Conservation (phyloP, 306 rosid genomes). For the Gastrolobium bilobum region DNA sequence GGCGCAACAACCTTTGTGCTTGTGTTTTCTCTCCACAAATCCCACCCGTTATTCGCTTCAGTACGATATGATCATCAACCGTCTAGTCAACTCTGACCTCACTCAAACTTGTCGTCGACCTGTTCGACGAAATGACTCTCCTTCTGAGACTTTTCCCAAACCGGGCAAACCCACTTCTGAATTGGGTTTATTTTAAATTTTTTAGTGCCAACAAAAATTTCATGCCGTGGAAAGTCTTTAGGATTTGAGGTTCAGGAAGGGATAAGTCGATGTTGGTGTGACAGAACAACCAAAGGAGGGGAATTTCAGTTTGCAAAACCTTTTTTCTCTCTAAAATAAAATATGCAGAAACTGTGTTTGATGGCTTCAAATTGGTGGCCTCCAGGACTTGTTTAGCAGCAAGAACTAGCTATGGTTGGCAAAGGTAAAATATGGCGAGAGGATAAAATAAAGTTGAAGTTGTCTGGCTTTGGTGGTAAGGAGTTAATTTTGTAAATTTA, state of each 20-base stretch:
- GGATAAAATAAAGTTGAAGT: no score
- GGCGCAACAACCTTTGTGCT: no score
- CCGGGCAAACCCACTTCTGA: constrained; percentile 54
- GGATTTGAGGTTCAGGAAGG: constrained; percentile 49
- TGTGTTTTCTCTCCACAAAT: constrained; percentile 56
- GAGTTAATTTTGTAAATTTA: no score
- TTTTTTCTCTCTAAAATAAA: constrained; percentile 30
- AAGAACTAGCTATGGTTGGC: constrained; percentile 53
- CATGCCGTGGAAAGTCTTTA: constrained; percentile 34
- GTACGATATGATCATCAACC: constrained; percentile 82
- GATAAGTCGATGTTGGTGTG: constrained; percentile 61
- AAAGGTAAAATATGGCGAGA: constrained; percentile 57
- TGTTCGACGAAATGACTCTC: constrained; percentile 51
- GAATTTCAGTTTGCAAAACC: constrained; percentile 48
- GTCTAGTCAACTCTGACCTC: constrained; percentile 62
- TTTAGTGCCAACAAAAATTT: constrained; percentile 51
- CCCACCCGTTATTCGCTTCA: constrained; percentile 83
- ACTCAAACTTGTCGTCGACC: constrained; percentile 56
- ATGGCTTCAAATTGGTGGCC: constrained; percentile 81
- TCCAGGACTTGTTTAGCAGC: constrained; percentile 66
- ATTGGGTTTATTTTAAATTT: constrained; percentile 45
- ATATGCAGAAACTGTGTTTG: constrained; percentile 60
- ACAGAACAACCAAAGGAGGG: constrained; percentile 43
- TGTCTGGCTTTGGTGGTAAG: no score
- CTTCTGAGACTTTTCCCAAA: constrained; percentile 49